Evolutionary conservation across 441 rosid species (phyloP), one percentile per base, ranked within the genome.

Genomic region (Corymbia calophylla): DNA sequence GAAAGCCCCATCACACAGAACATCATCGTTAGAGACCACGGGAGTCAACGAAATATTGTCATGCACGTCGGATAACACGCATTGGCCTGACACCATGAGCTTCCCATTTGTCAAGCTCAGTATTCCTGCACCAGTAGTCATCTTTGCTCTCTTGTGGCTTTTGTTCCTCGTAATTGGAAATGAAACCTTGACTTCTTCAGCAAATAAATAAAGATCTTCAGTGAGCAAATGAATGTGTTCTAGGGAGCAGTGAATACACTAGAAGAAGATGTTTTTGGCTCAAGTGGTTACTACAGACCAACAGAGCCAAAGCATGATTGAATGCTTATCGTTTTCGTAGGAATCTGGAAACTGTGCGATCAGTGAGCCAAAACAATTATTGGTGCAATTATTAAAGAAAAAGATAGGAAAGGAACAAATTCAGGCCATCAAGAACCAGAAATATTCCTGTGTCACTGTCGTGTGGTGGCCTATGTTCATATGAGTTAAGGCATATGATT

Each of bases 121-220:
- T 21, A 44, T 93, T 62, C 97, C 97, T 48, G 97, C 94, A 4
- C 96, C 97, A 32, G 93, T 93, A 47, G 97, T 94, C 98, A 96
- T 96, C 51, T 80, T 93, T 81, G 70, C 54, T 70, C 14, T 58
- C 47, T 32, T 32, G 80, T 17, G 19, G 81, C 81, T 70, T 70
- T 70, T 70, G 48, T 18, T 70, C 81, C 81, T 70, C 12, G 2
- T 47, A 70, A 35, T 35, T 10, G 81, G 48, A 70, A 18, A 70
- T 35, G 47, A 70, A 70, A 35, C 81, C 19, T 47, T 32, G 48
- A 70, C 47, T 70, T 70, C 81, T 70, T 70, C 77, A 68, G 77
- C 44, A 32, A 68, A 31, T 16, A 17, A 17, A 8, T 3, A 68
- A 68, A 17, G 23, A 32, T 68, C 77, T 68, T 68, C 77, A 68